Base-by-base conservation (phyloP, 2,329 filamentous ascomycete genomes). In the Fusarium annulatum region DNA sequence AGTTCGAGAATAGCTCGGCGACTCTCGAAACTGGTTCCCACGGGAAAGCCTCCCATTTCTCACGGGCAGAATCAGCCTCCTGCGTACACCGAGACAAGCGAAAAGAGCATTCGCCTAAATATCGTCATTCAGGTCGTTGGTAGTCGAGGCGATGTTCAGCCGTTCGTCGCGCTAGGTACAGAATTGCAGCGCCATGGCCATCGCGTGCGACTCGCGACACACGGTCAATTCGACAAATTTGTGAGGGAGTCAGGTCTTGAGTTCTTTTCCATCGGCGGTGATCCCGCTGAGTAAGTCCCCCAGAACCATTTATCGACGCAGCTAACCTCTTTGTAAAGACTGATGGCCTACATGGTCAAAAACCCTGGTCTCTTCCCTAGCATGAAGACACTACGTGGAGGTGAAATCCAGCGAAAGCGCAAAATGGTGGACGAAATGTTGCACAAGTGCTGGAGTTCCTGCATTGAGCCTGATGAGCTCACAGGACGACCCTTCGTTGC, bases 401-500 rank as follows among this genome's bases (percentile, higher is more conserved):
- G 80, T 11, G 79, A 80, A 14, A 76, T 81, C 9, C 68, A 74
- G 9, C 34, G 64, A 5, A 80, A 80, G 48, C 76, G 78, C 1
- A 64, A 60, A 5, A 80, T 80, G 77, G 69, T 81, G 5, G 48
- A 55, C 0, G 75, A 79, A 21, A 82, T 82, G 77, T 63, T 82
- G 0, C 55, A 75, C 2, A 77, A 78, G 3, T 81, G 73, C 60
- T 82, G 80, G 80, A 45, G 45, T 1, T 81, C 80, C 0, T 82
- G 80, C 26, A 18, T 56, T 6, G 14, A 34, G 26, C 61, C 67
- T 4, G 72, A 69, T 2, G 33, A 53, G 0, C 34, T 38, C 2
- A 51, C n/a, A 3, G 34, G 42, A 3, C 9, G 4, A 14, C 85
- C 85, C 0, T 88, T 88, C 58, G 83, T 87, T 2, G 85, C 86